Percentiles rank a stretch among this genome's conserved stretches.
These are phyloP conservation scores for Aspergillus brasiliensis DNA, from an alignment of 2,329 filamentous ascomycete genomes.

Conservation along the genomic window DNA sequence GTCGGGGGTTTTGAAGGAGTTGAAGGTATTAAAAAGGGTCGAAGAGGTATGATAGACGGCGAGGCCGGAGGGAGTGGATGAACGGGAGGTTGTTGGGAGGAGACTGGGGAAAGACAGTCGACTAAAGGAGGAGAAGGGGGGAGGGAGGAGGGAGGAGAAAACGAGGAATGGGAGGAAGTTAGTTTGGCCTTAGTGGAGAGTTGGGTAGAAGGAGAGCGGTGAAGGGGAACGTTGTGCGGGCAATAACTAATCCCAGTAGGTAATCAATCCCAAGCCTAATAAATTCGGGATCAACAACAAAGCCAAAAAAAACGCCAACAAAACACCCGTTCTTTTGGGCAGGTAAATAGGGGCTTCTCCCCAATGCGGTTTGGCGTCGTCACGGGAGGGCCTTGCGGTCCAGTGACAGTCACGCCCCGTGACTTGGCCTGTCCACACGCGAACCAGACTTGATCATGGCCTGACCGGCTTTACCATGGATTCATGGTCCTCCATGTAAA, in stretches of 20 bases:
- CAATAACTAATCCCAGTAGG: constrained; percentile 18
- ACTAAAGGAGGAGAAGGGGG: constrained; percentile 22
- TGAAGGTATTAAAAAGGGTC: constrained; percentile 11
- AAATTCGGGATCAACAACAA: constrained; percentile 25
- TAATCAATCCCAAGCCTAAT: no score
- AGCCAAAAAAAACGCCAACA: constrained; percentile 8
- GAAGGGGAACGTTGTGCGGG: constrained; percentile 17
- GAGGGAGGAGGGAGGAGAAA: constrained; percentile 22
- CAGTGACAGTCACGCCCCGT: constrained; percentile 33
- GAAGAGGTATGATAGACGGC: constrained; percentile 17
- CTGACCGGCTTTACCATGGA: not conserved
- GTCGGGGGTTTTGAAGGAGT: constrained; percentile 35
- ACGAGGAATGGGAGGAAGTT: constrained; percentile 25
- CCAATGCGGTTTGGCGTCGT: constrained; percentile 25
- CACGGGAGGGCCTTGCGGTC: constrained; percentile 27
- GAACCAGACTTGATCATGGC: constrained; percentile 6
- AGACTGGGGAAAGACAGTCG: constrained; percentile 16
- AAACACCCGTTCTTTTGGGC: constrained; percentile 12
- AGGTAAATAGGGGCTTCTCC: constrained; percentile 26
- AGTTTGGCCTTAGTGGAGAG: constrained; percentile 13
- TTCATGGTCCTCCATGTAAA: not conserved
- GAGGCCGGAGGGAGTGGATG: constrained; percentile 14
- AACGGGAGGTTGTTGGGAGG: constrained; percentile 14
- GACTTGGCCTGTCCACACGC: constrained; percentile 13
- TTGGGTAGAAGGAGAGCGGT: constrained; percentile 34